Evolutionary conservation across 1,284 basidiomycete species (phyloP).

Genomic region (Pseudozyma tsukubaensis): DNA sequence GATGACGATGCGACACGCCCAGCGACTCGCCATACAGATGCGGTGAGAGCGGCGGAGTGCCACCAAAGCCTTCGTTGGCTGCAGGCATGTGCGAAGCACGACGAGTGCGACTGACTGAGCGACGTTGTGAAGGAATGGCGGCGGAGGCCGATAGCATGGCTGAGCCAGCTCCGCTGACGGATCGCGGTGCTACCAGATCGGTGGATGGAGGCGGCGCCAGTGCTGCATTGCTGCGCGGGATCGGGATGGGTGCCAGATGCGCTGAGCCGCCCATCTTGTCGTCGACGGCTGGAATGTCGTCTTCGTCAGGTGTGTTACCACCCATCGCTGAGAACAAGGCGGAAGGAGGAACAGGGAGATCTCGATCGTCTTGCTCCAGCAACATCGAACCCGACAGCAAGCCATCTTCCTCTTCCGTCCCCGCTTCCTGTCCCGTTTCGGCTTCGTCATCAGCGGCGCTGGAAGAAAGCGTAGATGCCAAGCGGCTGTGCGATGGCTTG

Average conservation of each 20-base stretch:
- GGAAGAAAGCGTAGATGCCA: conserved; percentile 22
- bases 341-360: conserved; percentile 43
- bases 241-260: conserved; percentile 52
- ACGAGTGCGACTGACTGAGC: conserved; percentile 42
- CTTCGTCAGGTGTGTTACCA: conserved; percentile 42
- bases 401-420: conserved; percentile 37
- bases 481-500: conserved; percentile 23
- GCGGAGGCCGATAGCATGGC: conserved; percentile 12
- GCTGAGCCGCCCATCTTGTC: conserved; percentile 54
- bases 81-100: conserved; percentile 46
- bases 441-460: conserved; percentile 38
- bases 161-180: conserved; percentile 15
- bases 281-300: conserved; percentile 59
- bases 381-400: conserved; percentile 44
- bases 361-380: conserved; percentile 43
- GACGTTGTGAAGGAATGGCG: conserved; percentile 14
- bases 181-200: conserved; percentile 15
- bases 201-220: conserved; percentile 24
- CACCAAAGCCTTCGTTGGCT: conserved; percentile 17
- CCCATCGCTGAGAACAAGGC: conserved; percentile 41
- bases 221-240: conserved; percentile 36
- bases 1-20: conserved; percentile 34
- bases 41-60: conserved; percentile 64
- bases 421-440: conserved; percentile 22
- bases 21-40: conserved; percentile 46